These are phyloP conservation scores for Diaporthe ilicicola DNA, from an alignment of 2,329 filamentous ascomycete species.

Conservation along the genomic window DNA sequence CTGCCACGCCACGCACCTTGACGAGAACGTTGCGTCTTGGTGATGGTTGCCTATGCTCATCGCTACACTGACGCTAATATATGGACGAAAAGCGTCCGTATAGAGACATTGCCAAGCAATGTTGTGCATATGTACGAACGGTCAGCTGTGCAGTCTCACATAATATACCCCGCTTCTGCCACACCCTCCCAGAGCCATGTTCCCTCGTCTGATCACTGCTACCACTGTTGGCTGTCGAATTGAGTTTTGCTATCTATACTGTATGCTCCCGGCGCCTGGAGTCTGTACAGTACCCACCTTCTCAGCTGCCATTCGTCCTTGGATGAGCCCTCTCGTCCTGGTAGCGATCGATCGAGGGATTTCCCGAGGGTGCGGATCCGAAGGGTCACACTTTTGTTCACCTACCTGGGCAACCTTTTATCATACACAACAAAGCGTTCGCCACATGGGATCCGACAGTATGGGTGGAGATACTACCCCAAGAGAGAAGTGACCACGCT, in stretches of 20 bases:
- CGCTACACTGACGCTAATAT: too few species aligned
- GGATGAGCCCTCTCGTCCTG: neutral
- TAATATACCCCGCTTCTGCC: neutral
- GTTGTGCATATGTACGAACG: neutral
- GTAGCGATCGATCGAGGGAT: neutral
- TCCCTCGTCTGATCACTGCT: neutral
- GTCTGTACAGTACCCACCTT: neutral
- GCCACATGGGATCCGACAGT: neutral
- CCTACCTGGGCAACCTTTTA: neutral
- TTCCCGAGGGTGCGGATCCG: neutral
- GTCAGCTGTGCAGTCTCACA: slow-evolving; percentile 5
- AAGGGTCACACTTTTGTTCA: neutral
- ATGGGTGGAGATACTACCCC: neutral
- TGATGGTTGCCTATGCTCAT: neutral
- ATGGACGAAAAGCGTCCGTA: neutral
- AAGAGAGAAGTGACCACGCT: neutral
- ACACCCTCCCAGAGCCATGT: neutral
- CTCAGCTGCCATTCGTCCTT: neutral
- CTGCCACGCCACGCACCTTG: neutral
- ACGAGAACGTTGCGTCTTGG: neutral
- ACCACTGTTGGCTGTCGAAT: neutral
- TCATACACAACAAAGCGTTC: neutral
- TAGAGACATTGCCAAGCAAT: neutral
- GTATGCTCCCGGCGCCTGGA: neutral
- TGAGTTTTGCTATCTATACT: neutral